Evolutionary conservation across 2,329 filamentous ascomycete genomes (phyloP).

Genomic region (Cyphellophora attinorum): DNA sequence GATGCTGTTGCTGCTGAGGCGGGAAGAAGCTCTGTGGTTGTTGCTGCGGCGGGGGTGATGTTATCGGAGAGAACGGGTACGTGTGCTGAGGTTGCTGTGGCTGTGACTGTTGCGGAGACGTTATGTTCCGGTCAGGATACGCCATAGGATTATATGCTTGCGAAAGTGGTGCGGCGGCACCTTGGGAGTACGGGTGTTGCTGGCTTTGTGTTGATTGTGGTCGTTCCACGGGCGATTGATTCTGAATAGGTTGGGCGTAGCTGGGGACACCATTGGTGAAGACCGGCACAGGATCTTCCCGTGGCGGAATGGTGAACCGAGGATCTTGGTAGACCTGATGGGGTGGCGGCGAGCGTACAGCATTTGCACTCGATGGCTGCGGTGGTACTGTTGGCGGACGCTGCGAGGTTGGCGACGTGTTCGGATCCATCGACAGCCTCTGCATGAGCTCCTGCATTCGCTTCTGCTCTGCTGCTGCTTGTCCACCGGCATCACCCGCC

Average conservation of each 20-base stretch:
- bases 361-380: constrained; percentile 24
- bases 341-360: constrained; percentile 10
- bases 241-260: constrained; percentile 1
- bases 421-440: constrained; percentile 73
- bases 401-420: constrained; percentile 36
- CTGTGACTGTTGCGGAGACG: constrained; percentile 9
- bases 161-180: constrained; percentile 29
- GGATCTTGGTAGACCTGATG: constrained; percentile 18
- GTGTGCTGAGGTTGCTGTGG: constrained; percentile 8
- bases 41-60: constrained; percentile 8
- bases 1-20: constrained; percentile 2
- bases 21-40: constrained; percentile 2
- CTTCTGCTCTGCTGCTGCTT: constrained; percentile 76
- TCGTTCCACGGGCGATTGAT: constrained; percentile 12
- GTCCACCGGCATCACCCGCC: constrained; percentile 45
- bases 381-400: constrained; percentile 28
- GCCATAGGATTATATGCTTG: constrained; percentile 43
- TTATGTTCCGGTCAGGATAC: constrained; percentile 25
- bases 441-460: constrained; percentile 86
- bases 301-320: constrained; percentile 19
- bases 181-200: constrained; percentile 22
- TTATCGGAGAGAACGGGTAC: constrained; percentile 12
- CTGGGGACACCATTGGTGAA: constrained; percentile 13
- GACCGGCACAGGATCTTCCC: constrained; percentile 17
- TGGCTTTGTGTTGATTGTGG: not conserved